Evolutionary conservation across 148 eudicot species (phyloP), one percentile per base, ranked within the genome.

Genomic region (Rhododendron molle): DNA sequence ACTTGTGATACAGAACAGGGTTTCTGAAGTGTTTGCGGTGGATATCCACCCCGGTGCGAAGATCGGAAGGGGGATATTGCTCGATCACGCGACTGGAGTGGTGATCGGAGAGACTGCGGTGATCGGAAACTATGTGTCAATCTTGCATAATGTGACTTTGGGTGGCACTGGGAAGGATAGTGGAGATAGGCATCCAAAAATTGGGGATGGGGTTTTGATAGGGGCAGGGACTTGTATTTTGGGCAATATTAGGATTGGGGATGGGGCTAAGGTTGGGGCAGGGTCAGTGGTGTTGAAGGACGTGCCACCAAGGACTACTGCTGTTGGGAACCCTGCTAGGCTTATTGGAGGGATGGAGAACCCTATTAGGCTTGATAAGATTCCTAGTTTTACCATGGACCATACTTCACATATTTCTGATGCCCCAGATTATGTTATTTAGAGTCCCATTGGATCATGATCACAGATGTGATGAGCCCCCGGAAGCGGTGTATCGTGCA

Each of bases 281-380:
- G 95, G 97, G 7, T 93, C 98, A 8, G 94, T 94, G 40, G 98
- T 95, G 78, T 71, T 95, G 23, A 94, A 89, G 80, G 93, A 85
- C 7, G 94, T 95, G 4, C 97, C 95, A 5, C 65, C 91, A 11
- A 89, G 90, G 65, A 91, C 94, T 3, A 94, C 95, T 60, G 97
- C 93, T 7, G 98, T 94, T 80, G 98, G 98, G 65, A 95, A 94
- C 43, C 98, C 97, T 20, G 98, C 98, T 7, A 92, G 91, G 86
- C 86, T 95, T 85, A 38, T 94, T 85, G 95, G 94, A 67, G 98
- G 98, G 73, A 91, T 89, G 78, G 91, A 86, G 82, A 94, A 93
- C 47, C 95, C 97, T 0, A 26, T 82, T 30, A 89, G 20, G 88
- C 90, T 90, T 47, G 92, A 93, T 47, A 91, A 88, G 73, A 88